Evolutionary conservation across 352 stramenopile genomes (phyloP).

Genomic region (Pythium graminicola): DNA sequence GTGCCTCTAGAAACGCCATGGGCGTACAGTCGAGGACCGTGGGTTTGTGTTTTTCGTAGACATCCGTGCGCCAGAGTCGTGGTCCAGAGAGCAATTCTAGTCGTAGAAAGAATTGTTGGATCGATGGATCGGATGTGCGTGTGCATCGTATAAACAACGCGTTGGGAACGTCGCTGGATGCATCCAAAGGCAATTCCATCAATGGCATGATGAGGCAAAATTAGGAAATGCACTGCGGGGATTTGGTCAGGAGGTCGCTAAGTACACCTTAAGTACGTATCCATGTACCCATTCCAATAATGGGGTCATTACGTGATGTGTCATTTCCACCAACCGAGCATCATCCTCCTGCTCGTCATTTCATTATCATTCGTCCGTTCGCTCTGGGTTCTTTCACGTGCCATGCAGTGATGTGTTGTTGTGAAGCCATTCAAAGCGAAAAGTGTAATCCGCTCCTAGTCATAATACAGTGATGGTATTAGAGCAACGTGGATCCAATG

Average conservation of each 20-base stretch:
- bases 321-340: too few species aligned
- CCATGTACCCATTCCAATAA: not conserved
- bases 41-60: slow-evolving; percentile 34
- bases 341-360: too few species aligned
- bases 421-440: slow-evolving; percentile 3
- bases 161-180: slow-evolving; percentile 1
- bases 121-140: slow-evolving; percentile 1
- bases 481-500: not conserved
- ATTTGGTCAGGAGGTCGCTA: too few species aligned
- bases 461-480: not conserved
- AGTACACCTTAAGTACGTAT: slow-evolving; percentile 1
- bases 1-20: slow-evolving; percentile 27
- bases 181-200: slow-evolving; percentile 22
- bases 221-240: not conserved
- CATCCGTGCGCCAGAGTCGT: slow-evolving; percentile 26
- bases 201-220: slow-evolving; percentile 11
- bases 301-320: not conserved
- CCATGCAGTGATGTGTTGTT: too few species aligned
- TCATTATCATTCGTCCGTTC: too few species aligned
- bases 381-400: too few species aligned
- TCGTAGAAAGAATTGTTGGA: slow-evolving; percentile 10
- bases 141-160: slow-evolving; percentile 28
- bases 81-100: slow-evolving; percentile 30
- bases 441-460: slow-evolving; percentile 4
- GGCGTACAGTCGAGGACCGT: slow-evolving; percentile 37